Conservation (phyloP, 176 grass and related monocot species). For the Oryza australiensis region DNA sequence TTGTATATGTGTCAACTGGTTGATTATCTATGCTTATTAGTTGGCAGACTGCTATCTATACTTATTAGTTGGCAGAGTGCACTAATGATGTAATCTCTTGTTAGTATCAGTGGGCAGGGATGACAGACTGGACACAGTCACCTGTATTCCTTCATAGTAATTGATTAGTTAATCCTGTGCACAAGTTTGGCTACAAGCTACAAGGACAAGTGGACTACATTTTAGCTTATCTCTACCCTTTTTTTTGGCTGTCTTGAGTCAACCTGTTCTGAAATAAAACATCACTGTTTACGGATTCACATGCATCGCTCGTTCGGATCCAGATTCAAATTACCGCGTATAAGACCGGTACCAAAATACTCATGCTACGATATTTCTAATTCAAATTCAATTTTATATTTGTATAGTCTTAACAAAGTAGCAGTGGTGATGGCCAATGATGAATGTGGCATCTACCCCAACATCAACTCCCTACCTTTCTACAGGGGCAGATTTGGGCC, state of each 20-base stretch:
- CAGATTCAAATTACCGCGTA: not conserved
- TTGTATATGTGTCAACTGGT: not conserved
- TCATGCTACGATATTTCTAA: not conserved
- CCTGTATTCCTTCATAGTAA: conserved; percentile 27
- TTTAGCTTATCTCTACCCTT: not conserved
- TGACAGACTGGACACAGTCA: conserved; percentile 29
- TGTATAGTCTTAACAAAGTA: not conserved
- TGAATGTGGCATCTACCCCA: no score
- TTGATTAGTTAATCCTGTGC: not conserved
- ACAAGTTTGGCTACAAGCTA: not conserved
- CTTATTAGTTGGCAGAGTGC: not conserved
- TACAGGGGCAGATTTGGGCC: no score
- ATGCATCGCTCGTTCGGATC: not conserved
- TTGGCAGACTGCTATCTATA: not conserved
- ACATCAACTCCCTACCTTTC: no score
- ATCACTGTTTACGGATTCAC: not conserved
- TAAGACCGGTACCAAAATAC: not conserved
- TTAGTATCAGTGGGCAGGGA: not conserved
- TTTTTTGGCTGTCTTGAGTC: no score
- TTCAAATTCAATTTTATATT: not conserved
- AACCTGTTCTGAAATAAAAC: not conserved
- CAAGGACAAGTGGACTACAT: not conserved
- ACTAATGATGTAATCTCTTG: not conserved
- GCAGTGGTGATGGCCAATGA: no score
- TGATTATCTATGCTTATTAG: conserved; percentile 9